phyloP scores from a whole-genome alignment of 108 stramenopile species.

The Cyclotella atomus region DNA sequence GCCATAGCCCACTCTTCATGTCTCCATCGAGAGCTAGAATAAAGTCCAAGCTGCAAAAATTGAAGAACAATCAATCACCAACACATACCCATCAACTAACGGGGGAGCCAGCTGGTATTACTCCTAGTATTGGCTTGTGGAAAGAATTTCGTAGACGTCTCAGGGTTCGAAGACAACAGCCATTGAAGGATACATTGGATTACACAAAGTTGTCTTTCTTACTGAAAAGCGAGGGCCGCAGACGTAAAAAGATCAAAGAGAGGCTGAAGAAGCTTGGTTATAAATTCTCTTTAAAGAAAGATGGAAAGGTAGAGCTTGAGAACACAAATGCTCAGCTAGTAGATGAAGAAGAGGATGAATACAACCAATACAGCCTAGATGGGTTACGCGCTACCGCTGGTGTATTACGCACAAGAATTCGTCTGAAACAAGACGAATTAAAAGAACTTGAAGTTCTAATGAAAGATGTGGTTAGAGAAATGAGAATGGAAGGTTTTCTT shows the following conservation, averaged over 20 bases:
- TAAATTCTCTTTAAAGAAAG: background rate
- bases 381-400: slow-evolving; percentile 57
- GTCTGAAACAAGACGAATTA: slow-evolving; percentile 22
- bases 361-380: slow-evolving; percentile 29
- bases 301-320: background rate
- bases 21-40: background rate
- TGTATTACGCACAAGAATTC: slow-evolving; percentile 51
- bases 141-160: slow-evolving; percentile 20
- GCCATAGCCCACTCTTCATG: background rate
- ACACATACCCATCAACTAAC: slow-evolving; percentile 2
- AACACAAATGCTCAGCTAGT: background rate
- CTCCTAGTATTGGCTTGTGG: slow-evolving; percentile 26
- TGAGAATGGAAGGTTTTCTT: slow-evolving; percentile 16
- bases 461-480: slow-evolving; percentile 25
- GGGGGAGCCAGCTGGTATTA: slow-evolving; percentile 31
- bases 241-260: slow-evolving; percentile 17
- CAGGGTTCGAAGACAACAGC: background rate
- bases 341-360: slow-evolving; percentile 5
- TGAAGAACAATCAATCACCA: background rate
- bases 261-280: slow-evolving; percentile 12
- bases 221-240: slow-evolving; percentile 13
- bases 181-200: slow-evolving; percentile 6
- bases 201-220: slow-evolving; percentile 8
- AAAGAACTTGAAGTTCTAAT: slow-evolving; percentile 22
- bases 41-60: background rate